Base-by-base conservation (phyloP, 2,329 filamentous ascomycete species). In the Phaeophleospora eucalypticola region DNA sequence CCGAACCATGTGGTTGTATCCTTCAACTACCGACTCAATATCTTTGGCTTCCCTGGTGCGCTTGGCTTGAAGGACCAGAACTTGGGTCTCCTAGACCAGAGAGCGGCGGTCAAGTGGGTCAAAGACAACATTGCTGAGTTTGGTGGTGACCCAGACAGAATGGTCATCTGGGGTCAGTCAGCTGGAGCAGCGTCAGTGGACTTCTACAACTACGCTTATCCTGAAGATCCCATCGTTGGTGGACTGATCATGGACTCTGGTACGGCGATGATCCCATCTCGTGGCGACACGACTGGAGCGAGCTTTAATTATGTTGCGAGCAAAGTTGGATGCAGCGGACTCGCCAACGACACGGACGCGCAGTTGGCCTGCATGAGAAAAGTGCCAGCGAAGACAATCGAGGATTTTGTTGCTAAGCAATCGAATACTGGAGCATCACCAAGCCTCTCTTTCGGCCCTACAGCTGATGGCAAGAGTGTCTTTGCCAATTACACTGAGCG, bases 61-160 rank as follows among this genome's bases (percentile, higher is more conserved):
- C 58, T 63, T 4, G 63, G 60, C 4, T 41, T 63, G 1, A 43
- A 48, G 16, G 36, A 49, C 18, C 43, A 51, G 36, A 81, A 81
- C 48, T 57, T 76, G 2, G 78, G 76, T 1, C 60, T 81, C 4
- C 66, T 72, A 4, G 78, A 83, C 55, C 78, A 81, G 54, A 69
- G 78, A 2, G 54, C 71, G 12, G 76, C 74, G 0, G 57, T 80
- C 0, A 71, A 79, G 59, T 80, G 77, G 77, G 61, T 76, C 0
- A 65, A 65, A 2, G 65, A 71, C 36, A 78, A 80, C 56, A 74
- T 79, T 18, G 68, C 57, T 7, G 60, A 63, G 1, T 81, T 81
- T 51, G 76, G 76, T 15, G 78, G 78, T 14, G 72, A 62, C 29
- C 47, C 59, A 0, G 37, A 38, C 1, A 39, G 41, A 7, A 61